Evolutionary conservation across 2,329 filamentous ascomycete species (phyloP), one percentile per base, ranked within the genome.

Genomic region (Anisogramma anomala): DNA sequence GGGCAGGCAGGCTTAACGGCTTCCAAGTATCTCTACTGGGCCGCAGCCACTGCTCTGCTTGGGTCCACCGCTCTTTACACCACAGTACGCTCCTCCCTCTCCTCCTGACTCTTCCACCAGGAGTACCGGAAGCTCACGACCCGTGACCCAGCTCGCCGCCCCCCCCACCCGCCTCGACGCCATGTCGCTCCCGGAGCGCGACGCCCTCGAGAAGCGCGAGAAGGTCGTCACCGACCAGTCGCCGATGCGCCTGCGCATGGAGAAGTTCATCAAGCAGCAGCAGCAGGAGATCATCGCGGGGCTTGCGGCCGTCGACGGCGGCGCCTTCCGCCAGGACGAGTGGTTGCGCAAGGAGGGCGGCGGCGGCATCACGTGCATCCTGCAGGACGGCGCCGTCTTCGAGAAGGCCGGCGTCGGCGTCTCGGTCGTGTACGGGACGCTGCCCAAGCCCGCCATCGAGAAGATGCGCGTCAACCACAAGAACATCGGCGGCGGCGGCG

Each of bases 341-440:
- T 98, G 91, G 91, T 72, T 77, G 47, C 79, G 91, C 38, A 80
- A 84, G 43, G 80, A 87, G 57, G 91, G 91, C 40, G 91, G 91
- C 31, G 91, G 91, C 42, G 91, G 91, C 50, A 88, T 89, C 53
- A 93, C 86, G 13, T 94, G 88, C 62, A 88, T 98, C 28, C 69
- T 98, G 14, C 91, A 98, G 61, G 87, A 95, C 50, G 88, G 91
- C 51, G 89, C 93, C 48, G 86, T 95, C 37, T 98, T 98, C 55
- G 91, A 98, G 62, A 98, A 98, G 66, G 91, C 84, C 33, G 91
- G 91, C 22, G 87, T 96, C 45, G 94, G 94, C 56, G 88, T 89
- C 55, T 93, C 84, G 43, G 79, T 96, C 47, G 91, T 98, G 36
- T 96, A 98, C 58, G 91, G 91, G 47, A 83, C 80, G 35, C 72